Percentiles rank a stretch among this genome's conserved stretches.
Conservation (phyloP, 2,329 filamentous ascomycete species). For the Raffaelea arxii region DNA sequence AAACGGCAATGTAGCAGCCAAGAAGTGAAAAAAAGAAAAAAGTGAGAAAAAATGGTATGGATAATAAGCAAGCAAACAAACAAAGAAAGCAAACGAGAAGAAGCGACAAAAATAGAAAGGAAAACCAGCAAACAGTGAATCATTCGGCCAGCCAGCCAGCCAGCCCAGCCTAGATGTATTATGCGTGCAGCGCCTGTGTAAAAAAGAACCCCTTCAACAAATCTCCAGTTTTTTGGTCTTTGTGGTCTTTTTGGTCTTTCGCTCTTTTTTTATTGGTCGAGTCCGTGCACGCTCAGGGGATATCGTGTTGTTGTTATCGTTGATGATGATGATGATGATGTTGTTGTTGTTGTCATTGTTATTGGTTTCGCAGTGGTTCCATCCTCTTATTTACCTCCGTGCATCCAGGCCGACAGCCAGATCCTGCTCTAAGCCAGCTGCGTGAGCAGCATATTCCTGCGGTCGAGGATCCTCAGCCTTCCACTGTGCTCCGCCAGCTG, state of each 20-base stretch:
- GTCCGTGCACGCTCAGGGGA: too few species aligned
- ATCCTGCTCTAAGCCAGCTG: conserved; percentile 47
- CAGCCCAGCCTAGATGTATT: background rate
- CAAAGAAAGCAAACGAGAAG: too few species aligned
- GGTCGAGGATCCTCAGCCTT: conserved; percentile 50
- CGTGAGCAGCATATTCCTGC: conserved; percentile 43
- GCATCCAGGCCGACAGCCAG: conserved; percentile 51
- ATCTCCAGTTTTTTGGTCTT: background rate
- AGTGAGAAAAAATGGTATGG: too few species aligned
- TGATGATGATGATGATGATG: background rate
- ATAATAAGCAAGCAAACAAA: too few species aligned
- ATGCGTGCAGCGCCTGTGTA: too few species aligned
- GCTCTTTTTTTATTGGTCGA: background rate
- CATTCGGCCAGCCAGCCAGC: background rate
- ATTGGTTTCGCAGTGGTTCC: background rate
- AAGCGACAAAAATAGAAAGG: background rate
- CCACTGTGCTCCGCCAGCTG: conserved; percentile 41
- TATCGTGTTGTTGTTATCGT: too few species aligned
- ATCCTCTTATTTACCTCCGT: conserved; percentile 14
- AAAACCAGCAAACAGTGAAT: background rate
- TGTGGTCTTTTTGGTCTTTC: background rate
- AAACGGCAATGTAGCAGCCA: too few species aligned
- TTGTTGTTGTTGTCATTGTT: background rate
- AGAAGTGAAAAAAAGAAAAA: too few species aligned
- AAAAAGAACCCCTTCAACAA: too few species aligned